Conservation (phyloP, 768 basidiomycete genomes). For the Tephrocybe rancida region DNA sequence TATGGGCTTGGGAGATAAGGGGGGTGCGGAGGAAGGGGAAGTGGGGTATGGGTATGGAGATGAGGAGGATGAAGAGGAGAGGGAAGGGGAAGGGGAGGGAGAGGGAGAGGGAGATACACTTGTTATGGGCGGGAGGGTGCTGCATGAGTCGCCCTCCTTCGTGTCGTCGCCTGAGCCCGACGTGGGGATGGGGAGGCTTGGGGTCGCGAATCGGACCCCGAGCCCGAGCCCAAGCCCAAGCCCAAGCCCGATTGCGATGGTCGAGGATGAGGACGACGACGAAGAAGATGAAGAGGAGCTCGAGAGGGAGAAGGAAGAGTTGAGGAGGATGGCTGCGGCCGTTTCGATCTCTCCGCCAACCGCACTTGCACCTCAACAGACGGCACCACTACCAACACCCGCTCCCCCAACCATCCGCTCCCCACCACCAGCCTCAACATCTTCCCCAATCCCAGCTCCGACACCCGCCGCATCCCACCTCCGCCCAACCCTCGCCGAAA, state of each 20-base stretch:
- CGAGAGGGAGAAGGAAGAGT: constrained; percentile 3
- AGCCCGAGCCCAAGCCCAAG: too few relatives aligned
- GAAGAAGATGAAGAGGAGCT: constrained; percentile 1
- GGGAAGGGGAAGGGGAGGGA: constrained; percentile 37
- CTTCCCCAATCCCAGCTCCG: constrained; percentile 5
- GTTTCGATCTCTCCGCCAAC: not conserved
- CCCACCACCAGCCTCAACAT: constrained; percentile 11
- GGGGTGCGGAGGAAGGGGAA: constrained; percentile 7
- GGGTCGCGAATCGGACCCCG: constrained; percentile 28
- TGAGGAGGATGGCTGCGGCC: constrained; percentile 1
- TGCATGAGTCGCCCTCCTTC: constrained; percentile 18
- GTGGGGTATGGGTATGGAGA: constrained; percentile 27
- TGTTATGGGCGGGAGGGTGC: not conserved
- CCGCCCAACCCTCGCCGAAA: constrained; percentile 32
- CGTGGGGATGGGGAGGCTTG: constrained; percentile 17
- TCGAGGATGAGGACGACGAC: constrained; percentile 3
- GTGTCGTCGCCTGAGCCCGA: constrained; percentile 21
- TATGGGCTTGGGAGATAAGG: not conserved
- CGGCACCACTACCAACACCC: not conserved
- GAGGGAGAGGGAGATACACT: constrained; percentile 26
- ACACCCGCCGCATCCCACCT: constrained; percentile 23
- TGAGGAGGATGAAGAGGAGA: constrained; percentile 36
- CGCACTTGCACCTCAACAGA: constrained; percentile 12
- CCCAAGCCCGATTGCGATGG: too few relatives aligned
- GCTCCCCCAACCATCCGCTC: not conserved